Evolutionary conservation across 2,329 filamentous ascomycete genomes (phyloP), one percentile per base, ranked within the genome.

Genomic region (Chaetomiaceae sp.): DNA sequence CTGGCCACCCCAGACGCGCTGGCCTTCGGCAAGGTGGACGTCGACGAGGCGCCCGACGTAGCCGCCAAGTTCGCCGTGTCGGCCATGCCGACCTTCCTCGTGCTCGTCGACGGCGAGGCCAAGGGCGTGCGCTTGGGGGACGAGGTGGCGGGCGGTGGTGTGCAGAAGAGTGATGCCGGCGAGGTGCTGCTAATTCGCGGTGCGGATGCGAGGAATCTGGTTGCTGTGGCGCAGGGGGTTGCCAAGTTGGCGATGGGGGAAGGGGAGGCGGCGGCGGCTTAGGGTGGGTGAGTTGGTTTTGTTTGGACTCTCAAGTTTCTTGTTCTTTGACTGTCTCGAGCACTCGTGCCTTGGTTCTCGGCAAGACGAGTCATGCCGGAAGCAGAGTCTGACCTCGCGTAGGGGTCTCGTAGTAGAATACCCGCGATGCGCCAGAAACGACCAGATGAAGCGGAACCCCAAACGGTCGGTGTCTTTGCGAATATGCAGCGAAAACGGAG

Each of bases 1-100:
- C 60, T 68, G 57, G 49, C 59, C 51, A 45, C 62, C 27, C 61
- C 64, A 17, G 65, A 68, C 37, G 57, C 62, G 19, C 66, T 73
- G 33, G 68, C 68, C 50, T 79, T 79, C 46, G 74, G 71, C 57
- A 75, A 75, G 60, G 74, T 79, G 56, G 72, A 79, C 65, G 75
- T 74, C 55, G 76, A 79, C 57, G 64, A 68, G 35, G 68, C 70
- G 6, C 65, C 71, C 53, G 73, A 76, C 44, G 64, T 75, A 14
- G 68, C 74, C 43, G 55, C 59, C 12, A 65, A 69, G 50, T 71
- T 75, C 51, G 66, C 67, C 58, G 65, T 79, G 57, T 67, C 69
- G 35, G 70, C 71, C 55, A 73, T 80, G 64, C 76, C 76, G 14
- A 75, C 74, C 39, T 79, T 80, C 60, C 63, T 75, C 56, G 70